Percentiles rank a stretch among this genome's conserved stretches.
Conservation (phyloP, 768 basidiomycete species). For the Tubosaeta sp. region DNA sequence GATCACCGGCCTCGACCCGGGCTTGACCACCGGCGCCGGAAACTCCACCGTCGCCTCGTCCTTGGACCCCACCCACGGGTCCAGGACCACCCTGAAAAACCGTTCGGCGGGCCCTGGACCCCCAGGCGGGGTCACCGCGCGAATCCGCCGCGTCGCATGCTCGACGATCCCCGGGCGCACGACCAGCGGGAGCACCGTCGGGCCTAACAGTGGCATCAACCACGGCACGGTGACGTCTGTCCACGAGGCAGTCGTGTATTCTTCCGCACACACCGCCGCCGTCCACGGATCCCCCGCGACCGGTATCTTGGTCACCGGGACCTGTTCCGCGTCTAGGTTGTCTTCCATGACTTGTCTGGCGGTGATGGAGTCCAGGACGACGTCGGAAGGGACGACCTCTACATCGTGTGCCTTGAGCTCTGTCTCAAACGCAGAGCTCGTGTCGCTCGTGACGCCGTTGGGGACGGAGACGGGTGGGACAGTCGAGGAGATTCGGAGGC, state of each 20-base stretch:
- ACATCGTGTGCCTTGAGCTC: slow-evolving; percentile 34
- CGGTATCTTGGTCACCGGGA: slow-evolving; percentile 17
- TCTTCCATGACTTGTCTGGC: slow-evolving; percentile 30
- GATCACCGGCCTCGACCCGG: slow-evolving; percentile 23
- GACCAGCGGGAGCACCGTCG: slow-evolving; percentile 51
- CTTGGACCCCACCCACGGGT: slow-evolving; percentile 42
- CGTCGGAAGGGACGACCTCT: slow-evolving; percentile 21
- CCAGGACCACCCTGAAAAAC: slow-evolving; percentile 46
- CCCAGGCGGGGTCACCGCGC: slow-evolving; percentile 27
- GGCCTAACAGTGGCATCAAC: slow-evolving; percentile 47
- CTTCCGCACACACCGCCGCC: slow-evolving; percentile 15
- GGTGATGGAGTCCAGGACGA: slow-evolving; percentile 27
- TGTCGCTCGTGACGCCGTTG: not conserved
- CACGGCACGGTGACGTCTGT: slow-evolving; percentile 22
- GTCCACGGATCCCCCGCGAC: slow-evolving; percentile 23
- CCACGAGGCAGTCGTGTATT: slow-evolving; percentile 27
- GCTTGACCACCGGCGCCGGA: slow-evolving; percentile 29
- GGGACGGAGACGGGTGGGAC: not conserved
- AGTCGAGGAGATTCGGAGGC: slow-evolving; percentile 17
- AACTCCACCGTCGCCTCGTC: slow-evolving; percentile 37
- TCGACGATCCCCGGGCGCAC: slow-evolving; percentile 64
- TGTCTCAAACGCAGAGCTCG: slow-evolving; percentile 31
- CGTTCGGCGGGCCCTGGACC: no score
- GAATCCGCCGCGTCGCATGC: slow-evolving; percentile 50
- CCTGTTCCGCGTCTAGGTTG: slow-evolving; percentile 19